Conservation (phyloP, 208 protist species). For the Trichomonas tenax region DNA sequence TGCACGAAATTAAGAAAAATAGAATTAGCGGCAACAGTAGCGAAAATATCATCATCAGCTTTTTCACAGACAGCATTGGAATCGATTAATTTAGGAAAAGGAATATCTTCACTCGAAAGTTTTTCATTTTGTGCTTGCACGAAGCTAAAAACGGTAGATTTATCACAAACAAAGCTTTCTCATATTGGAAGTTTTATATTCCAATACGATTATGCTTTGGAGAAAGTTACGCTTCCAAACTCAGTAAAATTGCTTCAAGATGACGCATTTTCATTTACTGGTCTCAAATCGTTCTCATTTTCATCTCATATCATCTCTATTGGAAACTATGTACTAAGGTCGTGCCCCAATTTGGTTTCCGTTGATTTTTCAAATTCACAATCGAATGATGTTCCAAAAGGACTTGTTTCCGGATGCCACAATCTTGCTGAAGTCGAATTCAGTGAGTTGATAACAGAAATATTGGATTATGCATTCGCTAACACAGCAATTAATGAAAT, state of each 20-base stretch:
- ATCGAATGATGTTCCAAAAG: not conserved
- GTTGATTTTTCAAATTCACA: not conserved
- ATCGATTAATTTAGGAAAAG: not conserved
- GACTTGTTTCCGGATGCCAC: not conserved
- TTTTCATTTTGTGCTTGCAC: not conserved
- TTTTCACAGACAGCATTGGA: not conserved
- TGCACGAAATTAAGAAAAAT: not conserved
- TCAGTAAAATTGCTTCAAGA: not conserved
- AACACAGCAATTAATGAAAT: not conserved
- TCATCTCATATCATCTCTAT: not conserved
- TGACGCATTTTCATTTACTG: not conserved
- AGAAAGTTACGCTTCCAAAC: not conserved
- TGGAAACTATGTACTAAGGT: not conserved
- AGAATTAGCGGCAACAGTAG: not conserved
- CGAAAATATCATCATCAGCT: not conserved
- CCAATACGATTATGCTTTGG: not conserved
- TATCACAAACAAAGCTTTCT: not conserved
- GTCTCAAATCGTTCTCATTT: not conserved
- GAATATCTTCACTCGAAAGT: not conserved
- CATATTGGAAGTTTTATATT: not conserved
- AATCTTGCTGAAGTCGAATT: not conserved
- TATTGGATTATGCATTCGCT: not conserved
- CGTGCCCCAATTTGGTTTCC: not conserved
- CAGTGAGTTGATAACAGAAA: not conserved
- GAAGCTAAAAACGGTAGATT: not conserved